These are phyloP conservation scores for Acer negundo DNA, from an alignment of 345 rosid species.

Conservation along the genomic window DNA sequence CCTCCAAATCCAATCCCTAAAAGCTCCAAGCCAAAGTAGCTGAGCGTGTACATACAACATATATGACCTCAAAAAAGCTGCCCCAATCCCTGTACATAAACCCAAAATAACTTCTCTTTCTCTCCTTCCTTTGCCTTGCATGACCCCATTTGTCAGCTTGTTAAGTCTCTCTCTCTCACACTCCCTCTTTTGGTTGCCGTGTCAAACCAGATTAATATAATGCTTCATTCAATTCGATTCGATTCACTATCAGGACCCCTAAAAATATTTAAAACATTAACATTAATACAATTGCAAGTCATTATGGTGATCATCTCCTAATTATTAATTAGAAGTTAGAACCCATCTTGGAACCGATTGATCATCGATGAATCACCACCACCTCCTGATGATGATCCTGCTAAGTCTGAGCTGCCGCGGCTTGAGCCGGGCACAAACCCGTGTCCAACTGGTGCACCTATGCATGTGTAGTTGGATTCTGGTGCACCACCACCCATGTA, in stretches of 20 bases:
- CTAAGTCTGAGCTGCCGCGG: constrained; percentile 28
- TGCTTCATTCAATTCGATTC: constrained; percentile 13
- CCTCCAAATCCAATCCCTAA: constrained; percentile 26
- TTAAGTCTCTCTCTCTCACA: constrained; percentile 40
- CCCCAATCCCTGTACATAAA: constrained; percentile 59
- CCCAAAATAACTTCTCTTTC: constrained; percentile 38
- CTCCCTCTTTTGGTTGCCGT: constrained; percentile 34
- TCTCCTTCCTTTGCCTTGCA: constrained; percentile 35
- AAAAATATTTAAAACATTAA: constrained; percentile 2
- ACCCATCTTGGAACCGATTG: constrained; percentile 69
- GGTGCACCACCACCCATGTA: constrained; percentile 34
- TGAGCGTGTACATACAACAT: constrained; percentile 47
- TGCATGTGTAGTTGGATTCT: constrained; percentile 65
- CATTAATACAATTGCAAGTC: neutral
- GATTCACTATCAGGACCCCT: neutral
- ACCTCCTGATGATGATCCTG: constrained; percentile 24
- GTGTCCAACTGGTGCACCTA: constrained; percentile 70
- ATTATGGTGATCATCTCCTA: constrained; percentile 1
- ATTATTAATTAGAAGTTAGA: constrained; percentile 33
- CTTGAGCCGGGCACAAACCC: constrained; percentile 34
- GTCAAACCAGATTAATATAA: constrained; percentile 39
- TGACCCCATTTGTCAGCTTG: constrained; percentile 56
- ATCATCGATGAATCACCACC: constrained; percentile 37
- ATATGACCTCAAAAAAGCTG: constrained; percentile 68
- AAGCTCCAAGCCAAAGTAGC: constrained; percentile 73